Evolutionary conservation across 164 flowering plant species (phyloP), one percentile per base, ranked within the genome.

Genomic region (Liriodendron chinense): DNA sequence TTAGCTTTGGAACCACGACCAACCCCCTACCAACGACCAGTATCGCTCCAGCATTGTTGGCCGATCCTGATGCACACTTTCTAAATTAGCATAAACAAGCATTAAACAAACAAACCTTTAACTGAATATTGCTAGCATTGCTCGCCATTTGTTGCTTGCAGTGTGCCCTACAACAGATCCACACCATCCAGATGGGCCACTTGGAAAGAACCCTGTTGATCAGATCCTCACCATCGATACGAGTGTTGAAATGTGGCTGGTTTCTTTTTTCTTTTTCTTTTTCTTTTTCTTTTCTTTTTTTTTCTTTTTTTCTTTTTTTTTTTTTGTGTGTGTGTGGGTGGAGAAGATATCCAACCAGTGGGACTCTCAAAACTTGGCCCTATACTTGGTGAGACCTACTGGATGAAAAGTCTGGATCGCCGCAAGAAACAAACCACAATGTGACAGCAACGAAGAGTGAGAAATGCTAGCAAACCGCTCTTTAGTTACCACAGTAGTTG

Each of bases 41-140:
- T 82, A 96, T 92, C 43, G 98, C 98, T 67, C 98, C 98, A 50
- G 98, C 98, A 86, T 93, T 93, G 83, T 93, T 93, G 69, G 99
- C 99, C 72, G 99, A 93, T 74, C 99, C 99, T 96, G 82, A 62
- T 26, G 57, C 69, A 82, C 5, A 82, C 5, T 24, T 28, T 28
- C 61, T 43, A 43, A 71, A 50, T 68, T 48, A 76, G 34, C 65
- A 65, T 67, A 10, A 53, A 53, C 20, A 53, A 53, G 0, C 13
- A 53, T 12, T 53, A 8, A 12, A 53, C 59, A 53, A 53, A 12
- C 59, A 12, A 12, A 53, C 18, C 18, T 53, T 16, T 53, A 53
- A 12, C 9, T 53, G 59, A 16, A 12, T 1, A 12, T 53, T 53
- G 53, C 53, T 49, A 49, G 53, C 53, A 49, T 49, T 7, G 43